Conservation (phyloP, 176 grass and related monocot species). For the Elaeis guineensis region DNA sequence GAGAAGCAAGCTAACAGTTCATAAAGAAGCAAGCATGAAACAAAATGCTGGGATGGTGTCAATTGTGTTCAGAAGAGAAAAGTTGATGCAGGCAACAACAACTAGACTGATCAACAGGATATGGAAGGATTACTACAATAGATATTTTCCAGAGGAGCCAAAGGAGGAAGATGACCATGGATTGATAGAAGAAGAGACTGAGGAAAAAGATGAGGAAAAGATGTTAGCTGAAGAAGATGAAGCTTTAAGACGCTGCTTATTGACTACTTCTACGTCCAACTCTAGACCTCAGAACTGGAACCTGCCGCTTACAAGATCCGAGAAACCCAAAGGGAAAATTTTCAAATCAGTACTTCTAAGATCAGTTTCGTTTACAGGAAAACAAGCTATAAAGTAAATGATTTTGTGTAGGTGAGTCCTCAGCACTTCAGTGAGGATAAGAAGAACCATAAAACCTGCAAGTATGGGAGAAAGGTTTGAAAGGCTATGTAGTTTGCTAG, state of each 20-base stretch:
- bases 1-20: constrained; percentile 36
- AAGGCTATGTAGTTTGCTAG: constrained; percentile 74
- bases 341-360: constrained; percentile 41
- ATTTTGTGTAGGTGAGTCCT: constrained; percentile 70
- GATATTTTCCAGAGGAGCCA: constrained; percentile 50
- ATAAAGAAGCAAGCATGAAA: constrained; percentile 46
- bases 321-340: constrained; percentile 43
- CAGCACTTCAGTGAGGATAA: constrained; percentile 50
- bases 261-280: constrained; percentile 29
- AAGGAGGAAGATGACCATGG: constrained; percentile 29
- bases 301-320: constrained; percentile 58
- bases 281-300: constrained; percentile 69
- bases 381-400: constrained; percentile 52
- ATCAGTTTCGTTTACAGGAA: constrained; percentile 60
- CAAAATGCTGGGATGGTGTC: constrained; percentile 40
- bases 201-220: constrained; percentile 53
- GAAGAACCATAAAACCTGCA: constrained; percentile 46
- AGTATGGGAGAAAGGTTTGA: constrained; percentile 87
- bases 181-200: constrained; percentile 38
- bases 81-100: constrained; percentile 62
- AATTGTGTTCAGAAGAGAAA: constrained; percentile 29
- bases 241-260: constrained; percentile 6
- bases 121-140: constrained; percentile 53
- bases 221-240: constrained; percentile 22
- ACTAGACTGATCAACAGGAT: constrained; percentile 58